Base-by-base conservation (phyloP, 768 basidiomycete genomes). In the Lactifluus rugatus region DNA sequence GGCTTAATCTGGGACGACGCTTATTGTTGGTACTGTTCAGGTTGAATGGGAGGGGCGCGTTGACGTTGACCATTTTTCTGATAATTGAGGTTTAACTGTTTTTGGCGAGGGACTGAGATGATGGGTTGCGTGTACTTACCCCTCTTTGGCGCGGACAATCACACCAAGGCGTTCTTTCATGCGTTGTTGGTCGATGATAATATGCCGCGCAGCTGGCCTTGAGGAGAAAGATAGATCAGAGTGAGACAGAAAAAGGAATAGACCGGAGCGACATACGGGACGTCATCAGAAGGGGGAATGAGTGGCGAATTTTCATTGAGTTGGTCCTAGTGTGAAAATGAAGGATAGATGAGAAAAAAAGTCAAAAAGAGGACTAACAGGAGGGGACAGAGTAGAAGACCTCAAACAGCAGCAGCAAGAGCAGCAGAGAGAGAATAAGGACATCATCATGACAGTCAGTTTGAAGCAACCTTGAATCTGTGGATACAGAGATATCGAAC, bases 1-100 rank as follows among this genome's bases (percentile, higher is more conserved):
- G 54, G 16, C 49, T 28, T n/a, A 47, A 4, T 42, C 44, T 37
- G 23, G 41, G 9, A 3, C 48, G 9, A 3, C 48, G 57, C 14
- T 41, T 58, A 26, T 69, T 57, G 9, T 49, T 54, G 31, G 72
- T 70, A 66, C 79, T 78, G 59, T 78, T 78, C 8, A 85, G 72
- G 65, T 81, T 80, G 70, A 86, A 85, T 0, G 84, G 84, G 26
- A 80, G 73, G 23, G 74, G 76, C 2, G 81, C 78, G 55, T 77
- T 77, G 14, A 86, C 77, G 56, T 85, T 84, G 62, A 86, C 83
- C 84, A 86, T 85, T 76, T 80, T 83, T 32, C 84, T 86, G 28
- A 4, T 7, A 25, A 10, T 3, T 7, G 21, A 21, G 14, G 28
- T 34, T 25, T 14, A 10, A n/a, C 9, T 0, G 3, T 32, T 32